Conservation (phyloP, 768 basidiomycete species). For the Podaxis carcinomalis region DNA sequence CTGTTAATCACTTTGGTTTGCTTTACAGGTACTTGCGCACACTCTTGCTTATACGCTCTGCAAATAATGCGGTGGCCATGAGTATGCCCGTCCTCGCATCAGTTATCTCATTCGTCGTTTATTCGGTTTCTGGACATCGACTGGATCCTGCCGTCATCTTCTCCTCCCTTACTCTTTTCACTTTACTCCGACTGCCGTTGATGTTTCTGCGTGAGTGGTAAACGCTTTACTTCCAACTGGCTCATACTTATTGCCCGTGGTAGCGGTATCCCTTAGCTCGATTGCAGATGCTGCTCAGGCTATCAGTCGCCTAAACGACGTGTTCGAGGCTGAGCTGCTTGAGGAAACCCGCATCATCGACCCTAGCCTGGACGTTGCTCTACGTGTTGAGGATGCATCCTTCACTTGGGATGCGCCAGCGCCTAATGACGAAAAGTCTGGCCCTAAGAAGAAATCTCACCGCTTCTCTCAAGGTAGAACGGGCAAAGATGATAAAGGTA, state of each 20-base stretch:
- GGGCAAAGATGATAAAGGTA: conserved; percentile 10
- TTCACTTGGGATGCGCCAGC: conserved; percentile 88
- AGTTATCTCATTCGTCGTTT: conserved; percentile 73
- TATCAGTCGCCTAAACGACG: conserved; percentile 64
- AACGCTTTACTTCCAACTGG: conserved; percentile 9
- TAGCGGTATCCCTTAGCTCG: conserved; percentile 68
- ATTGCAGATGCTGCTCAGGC: conserved; percentile 86
- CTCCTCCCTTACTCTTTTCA: conserved; percentile 82
- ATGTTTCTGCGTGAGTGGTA: conserved; percentile 57
- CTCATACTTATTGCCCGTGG: conserved; percentile 7
- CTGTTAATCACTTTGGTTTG: not conserved
- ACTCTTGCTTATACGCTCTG: conserved; percentile 61
- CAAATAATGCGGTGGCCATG: conserved; percentile 63
- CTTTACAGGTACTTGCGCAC: conserved; percentile 55
- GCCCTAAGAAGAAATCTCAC: conserved; percentile 27
- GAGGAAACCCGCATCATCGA: conserved; percentile 56
- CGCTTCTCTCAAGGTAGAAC: conserved; percentile 10
- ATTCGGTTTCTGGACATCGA: conserved; percentile 65
- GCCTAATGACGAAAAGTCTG: conserved; percentile 34
- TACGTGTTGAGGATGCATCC: conserved; percentile 62
- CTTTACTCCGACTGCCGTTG: conserved; percentile 74
- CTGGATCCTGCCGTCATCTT: conserved; percentile 75
- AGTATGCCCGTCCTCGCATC: conserved; percentile 76
- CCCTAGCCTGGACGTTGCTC: conserved; percentile 50
- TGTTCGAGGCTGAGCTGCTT: conserved; percentile 81